Base-by-base conservation (phyloP, 495 filamentous ascomycete species). In the Penicillium coprophilum region DNA sequence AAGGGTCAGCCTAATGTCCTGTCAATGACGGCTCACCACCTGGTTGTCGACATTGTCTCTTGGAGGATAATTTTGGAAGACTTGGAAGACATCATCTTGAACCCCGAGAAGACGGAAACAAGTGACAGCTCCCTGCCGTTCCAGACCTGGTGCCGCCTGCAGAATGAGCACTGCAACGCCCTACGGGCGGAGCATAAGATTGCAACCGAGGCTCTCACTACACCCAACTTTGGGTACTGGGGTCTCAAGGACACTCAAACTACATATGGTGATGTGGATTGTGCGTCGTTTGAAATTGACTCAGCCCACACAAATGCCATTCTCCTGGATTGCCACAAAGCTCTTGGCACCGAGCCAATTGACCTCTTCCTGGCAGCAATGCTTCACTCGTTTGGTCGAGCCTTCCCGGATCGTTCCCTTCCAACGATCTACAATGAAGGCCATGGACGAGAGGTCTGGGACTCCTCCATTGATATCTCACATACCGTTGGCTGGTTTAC, bases 1-100 rank as follows among this genome's bases (percentile, higher is more conserved):
- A 48, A 66, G 11, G 69, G 70, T 11, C 77, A 55, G 40, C 21
- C 46, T 19, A 52, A 80, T 36, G 60, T 85, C 9, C 56, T 90
- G n/a, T 87, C 86, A 28, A 71, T 91, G 64, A 77, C 79, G 8
- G 85, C 80, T 3, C 87, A 90, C 60, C 87, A 89, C 58, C 67
- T 89, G 1, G 84, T 86, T 4, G 78, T 90, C 28, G 87, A 91
- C 56, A 80, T 88, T 28, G 82, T 86, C 9, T 90, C 87, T 0
- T 90, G 86, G 87, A 75, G 81, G 19, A 76, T 88, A 19, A 82
- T 91, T 8, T 72, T 87, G 13, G 76, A 86, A 47, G 87, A 91
- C 49, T 55, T 90, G 38, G 86, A 88, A 57, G 81, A 86, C 17
- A 55, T 87, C 1, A 64, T 91, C 4, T 57, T 76, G n/a, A 75